Percentiles rank a stretch among this genome's conserved stretches.
Evolutionary conservation across 2,329 filamentous ascomycete species (phyloP).

Genomic region (Hypoxylon sp.): DNA sequence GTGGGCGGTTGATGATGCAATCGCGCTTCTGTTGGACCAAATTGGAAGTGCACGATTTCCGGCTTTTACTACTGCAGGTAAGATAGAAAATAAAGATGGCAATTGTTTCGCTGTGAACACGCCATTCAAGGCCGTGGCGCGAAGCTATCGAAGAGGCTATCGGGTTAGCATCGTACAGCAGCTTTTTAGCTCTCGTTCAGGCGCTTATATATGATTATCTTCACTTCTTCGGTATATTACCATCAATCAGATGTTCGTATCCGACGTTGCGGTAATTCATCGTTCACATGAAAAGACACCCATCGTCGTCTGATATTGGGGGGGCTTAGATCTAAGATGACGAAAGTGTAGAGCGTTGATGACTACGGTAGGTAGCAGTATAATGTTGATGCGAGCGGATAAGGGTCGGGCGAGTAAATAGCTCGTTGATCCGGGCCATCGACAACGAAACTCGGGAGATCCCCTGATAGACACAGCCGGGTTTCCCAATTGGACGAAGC

Average conservation of each 20-base stretch:
- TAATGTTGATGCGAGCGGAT: constrained; percentile 18
- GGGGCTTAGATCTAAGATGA: constrained; percentile 24
- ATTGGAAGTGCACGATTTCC: constrained; percentile 11
- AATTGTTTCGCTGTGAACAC: too few species aligned
- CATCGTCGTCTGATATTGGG: constrained; percentile 10
- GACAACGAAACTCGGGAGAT: background rate
- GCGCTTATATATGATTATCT: too few species aligned
- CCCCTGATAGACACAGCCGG: constrained; percentile 20
- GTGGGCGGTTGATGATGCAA: constrained; percentile 34
- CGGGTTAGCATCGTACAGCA: background rate
- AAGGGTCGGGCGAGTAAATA: constrained; percentile 15
- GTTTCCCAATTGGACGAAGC: constrained; percentile 41
- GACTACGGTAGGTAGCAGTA: constrained; percentile 18
- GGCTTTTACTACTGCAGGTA: constrained; percentile 20
- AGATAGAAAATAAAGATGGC: constrained; percentile 11
- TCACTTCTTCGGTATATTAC: too few species aligned
- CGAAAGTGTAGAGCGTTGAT: constrained; percentile 21
- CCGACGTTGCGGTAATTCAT: too few species aligned
- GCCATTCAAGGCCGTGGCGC: constrained; percentile 2
- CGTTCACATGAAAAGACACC: constrained; percentile 13
- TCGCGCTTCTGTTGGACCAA: constrained; percentile 13
- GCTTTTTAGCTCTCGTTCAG: too few species aligned
- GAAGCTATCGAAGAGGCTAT: constrained; percentile 12
- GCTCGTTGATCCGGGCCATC: constrained; percentile 14
- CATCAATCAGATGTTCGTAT: too few species aligned